Evolutionary conservation across 1,284 basidiomycete genomes (phyloP).

Genomic region (Irpex sp.): DNA sequence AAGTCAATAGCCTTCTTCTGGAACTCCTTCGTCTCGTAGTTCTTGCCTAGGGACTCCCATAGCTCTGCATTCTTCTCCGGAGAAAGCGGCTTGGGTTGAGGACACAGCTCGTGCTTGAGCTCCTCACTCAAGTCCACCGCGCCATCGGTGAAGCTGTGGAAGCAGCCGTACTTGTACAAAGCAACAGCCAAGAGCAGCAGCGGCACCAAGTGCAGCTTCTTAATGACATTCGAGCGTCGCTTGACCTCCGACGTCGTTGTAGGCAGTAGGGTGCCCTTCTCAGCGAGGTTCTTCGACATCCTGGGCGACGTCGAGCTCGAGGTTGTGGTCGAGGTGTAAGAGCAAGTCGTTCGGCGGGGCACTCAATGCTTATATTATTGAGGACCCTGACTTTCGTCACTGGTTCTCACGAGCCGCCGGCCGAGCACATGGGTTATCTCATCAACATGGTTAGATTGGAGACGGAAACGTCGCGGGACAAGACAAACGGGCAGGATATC

Average conservation of each 20-base stretch:
- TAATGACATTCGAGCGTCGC: background rate
- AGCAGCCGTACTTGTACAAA: background rate
- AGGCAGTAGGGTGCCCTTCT: background rate
- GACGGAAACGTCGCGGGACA: background rate
- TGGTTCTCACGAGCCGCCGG: background rate
- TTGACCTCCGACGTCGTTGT: background rate
- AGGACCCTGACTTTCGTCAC: background rate
- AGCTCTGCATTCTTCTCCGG: conserved; percentile 38
- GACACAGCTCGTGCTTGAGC: conserved; percentile 26
- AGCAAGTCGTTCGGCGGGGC: background rate
- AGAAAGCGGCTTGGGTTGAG: conserved; percentile 38
- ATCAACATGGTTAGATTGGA: background rate
- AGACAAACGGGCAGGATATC: background rate
- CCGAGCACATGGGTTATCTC: background rate
- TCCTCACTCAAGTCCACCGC: background rate
- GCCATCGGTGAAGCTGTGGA: background rate
- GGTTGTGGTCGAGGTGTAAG: conserved; percentile 13
- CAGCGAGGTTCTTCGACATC: background rate
- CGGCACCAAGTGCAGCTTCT: background rate
- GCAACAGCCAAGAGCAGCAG: background rate
- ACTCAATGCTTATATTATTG: background rate
- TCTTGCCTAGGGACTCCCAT: conserved; percentile 35
- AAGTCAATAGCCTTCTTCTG: conserved; percentile 42
- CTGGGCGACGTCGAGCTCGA: conserved; percentile 12
- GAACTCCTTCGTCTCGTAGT: conserved; percentile 40